Evolutionary conservation across 106 monocot species (phyloP), one percentile per base, ranked within the genome.

Genomic region (Narthecium ossifragum): DNA sequence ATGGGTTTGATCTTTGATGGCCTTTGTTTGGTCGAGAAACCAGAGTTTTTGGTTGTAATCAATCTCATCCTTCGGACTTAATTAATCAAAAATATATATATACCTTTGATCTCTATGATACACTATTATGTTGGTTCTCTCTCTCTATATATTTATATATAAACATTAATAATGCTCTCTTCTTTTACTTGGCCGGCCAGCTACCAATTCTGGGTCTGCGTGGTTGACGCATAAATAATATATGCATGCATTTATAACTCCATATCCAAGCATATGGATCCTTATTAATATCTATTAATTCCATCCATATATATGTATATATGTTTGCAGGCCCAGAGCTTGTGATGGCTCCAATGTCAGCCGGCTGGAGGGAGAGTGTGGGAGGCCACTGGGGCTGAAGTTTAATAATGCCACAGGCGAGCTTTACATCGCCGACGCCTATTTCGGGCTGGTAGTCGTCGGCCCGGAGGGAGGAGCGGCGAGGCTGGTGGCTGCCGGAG

Each of bases 381-480:
- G 82, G 34, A 63, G 82, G 60, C 71, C 73, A 23, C 41, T 77
- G 15, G 77, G 73, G n/a, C 10, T 82, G 60, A 73, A 69, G 60
- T 77, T 82, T 30, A 37, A 82, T 60, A 41, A 37, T 27, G 63
- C 34, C 4, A 69, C 72, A 0, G 77, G 73, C 6, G 60, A 77
- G 22, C 64, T 82, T 20, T 82, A 82, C 69, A 55, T 77, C 17
- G 77, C 77, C 5, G 77, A 82, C 41, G 77, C 82, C 14, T 82
- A 73, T 53, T 60, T 60, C 14, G 82, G 77, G 31, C 61, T 82
- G 10, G 21, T 77, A 20, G 25, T 25, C n/a, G 82, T 73, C 5
- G 64, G 57, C 9, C 77, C 69, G 15, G 21, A 34, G 36, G 82
- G 82, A 14, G 77, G 82, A 1, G n/a, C 8, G 26, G 68, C 71